Evolutionary conservation across 2,329 filamentous ascomycete species (phyloP), one percentile per base, ranked within the genome.

Genomic region (Colletotrichum coccodes): DNA sequence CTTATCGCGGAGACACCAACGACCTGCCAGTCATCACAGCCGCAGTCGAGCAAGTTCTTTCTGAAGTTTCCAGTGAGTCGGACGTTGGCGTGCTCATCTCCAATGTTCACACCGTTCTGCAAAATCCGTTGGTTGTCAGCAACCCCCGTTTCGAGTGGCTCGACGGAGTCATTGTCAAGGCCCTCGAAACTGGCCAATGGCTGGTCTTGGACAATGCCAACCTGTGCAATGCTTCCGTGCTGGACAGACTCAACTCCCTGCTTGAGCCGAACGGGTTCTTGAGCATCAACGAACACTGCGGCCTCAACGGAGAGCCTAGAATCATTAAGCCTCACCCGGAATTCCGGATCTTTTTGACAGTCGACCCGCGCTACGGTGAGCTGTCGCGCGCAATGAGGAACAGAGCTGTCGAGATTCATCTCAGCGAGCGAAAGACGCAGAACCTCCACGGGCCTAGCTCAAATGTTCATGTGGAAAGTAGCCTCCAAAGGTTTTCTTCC

Each of bases 361-460:
- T 97, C 84, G 95, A 99, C 78, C 91, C 96, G 52, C 90, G 91
- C 57, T 93, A 97, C 78, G 97, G 96, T 21, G 96, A 99, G 79
- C 85, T 99, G 9, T 99, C 96, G 4, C 89, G 96, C 71, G 96
- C 96, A 0, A 99, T 99, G 96, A 88, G 97, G 65, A 99, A 99
- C 80, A 90, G 96, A 78, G 94, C 94, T 56, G 87, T 98, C 30
- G 97, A 99, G 79, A 92, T 99, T 11, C 96, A 91, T 75, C 84
- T 99, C 52, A 85, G 90, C 71, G 79, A 79, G 7, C 76, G 81
- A 5, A 79, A 80, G 1, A 79, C 81, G 1, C 70, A 47, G 12
- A 70, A 73, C 1, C 75, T 78, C 3, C 59, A 73, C 3, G 81
- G 79, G 73, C 75, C 80, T n/a, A 75, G 76, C n/a, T 80, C 76